Evolutionary conservation across 805 yeast genomes (phyloP).

Genomic region (Saccharomycopsis amapae): DNA sequence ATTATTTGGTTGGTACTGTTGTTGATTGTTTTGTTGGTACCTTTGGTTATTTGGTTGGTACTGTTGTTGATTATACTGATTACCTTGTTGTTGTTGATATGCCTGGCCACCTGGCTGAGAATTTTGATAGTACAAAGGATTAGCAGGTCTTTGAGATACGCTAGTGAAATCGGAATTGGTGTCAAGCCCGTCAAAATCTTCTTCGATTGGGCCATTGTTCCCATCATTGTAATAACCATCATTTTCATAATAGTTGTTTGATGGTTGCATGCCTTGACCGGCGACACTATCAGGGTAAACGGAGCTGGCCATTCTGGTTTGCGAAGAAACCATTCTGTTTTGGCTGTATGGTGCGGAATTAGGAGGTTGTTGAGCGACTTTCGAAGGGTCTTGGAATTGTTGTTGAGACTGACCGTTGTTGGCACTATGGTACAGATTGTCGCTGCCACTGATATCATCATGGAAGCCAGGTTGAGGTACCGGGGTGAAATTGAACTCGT

Average conservation of each 20-base stretch:
- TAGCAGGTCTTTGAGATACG: constrained; percentile 69
- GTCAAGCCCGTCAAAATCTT: constrained; percentile 30
- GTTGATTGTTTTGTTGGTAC: constrained; percentile 24
- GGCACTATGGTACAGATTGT: not conserved
- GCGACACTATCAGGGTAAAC: constrained; percentile 11
- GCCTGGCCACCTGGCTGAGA: constrained; percentile 20
- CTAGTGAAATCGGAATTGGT: constrained; percentile 60
- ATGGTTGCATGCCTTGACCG: not conserved
- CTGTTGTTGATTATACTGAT: constrained; percentile 4
- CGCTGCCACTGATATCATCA: not conserved
- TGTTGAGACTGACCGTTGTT: not conserved
- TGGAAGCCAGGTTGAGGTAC: constrained; percentile 9
- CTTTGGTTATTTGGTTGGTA: constrained; percentile 15
- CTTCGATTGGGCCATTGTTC: constrained; percentile 22
- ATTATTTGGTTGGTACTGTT: not conserved
- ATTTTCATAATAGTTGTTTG: no score
- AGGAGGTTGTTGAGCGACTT: no score
- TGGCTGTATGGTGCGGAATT: no score
- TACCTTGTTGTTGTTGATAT: constrained; percentile 5
- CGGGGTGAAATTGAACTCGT: constrained; percentile 20
- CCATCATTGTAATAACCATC: constrained; percentile 5
- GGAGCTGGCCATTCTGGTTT: constrained; percentile 10
- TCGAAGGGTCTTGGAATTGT: not conserved
- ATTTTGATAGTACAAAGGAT: constrained; percentile 42
- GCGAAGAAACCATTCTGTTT: not conserved